phyloP scores from a whole-genome alignment of 805 yeast genomes.

The Hanseniaspora nectarophila region DNA sequence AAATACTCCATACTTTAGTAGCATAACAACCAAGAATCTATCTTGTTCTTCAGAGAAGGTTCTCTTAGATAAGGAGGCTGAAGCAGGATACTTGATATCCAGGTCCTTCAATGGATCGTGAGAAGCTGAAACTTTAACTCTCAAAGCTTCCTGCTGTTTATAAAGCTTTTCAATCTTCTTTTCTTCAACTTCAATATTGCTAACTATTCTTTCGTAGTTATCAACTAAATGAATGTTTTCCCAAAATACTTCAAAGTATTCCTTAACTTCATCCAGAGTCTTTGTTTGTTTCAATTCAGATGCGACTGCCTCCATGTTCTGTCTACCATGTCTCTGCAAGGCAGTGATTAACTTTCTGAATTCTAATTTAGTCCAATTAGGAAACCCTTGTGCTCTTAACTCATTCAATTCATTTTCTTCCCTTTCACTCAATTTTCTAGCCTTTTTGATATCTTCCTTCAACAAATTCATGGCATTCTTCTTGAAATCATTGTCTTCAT shows the following conservation, averaged over 20 bases:
- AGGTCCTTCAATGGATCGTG: constrained; percentile 72
- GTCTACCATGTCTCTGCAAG: constrained; percentile 70
- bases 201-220: constrained; percentile 72
- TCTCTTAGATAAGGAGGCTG: constrained; percentile 46
- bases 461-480: constrained; percentile 30
- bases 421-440: constrained; percentile 73
- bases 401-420: constrained; percentile 37
- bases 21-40: constrained; percentile 67
- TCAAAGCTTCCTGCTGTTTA: constrained; percentile 66
- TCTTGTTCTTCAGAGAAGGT: constrained; percentile 84
- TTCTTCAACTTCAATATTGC: constrained; percentile 80
- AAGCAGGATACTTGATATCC: constrained; percentile 56
- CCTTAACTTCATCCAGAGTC: constrained; percentile 62
- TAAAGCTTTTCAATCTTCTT: constrained; percentile 55
- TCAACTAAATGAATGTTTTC: constrained; percentile 63
- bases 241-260: constrained; percentile 78
- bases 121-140: constrained; percentile 60
- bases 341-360: constrained; percentile 68
- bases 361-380: constrained; percentile 79
- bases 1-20: constrained; percentile 72
- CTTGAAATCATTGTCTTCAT: constrained; percentile 43
- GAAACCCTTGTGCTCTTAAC: constrained; percentile 59
- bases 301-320: constrained; percentile 57
- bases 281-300: constrained; percentile 67
- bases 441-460: constrained; percentile 39